Base-by-base conservation (phyloP, 768 basidiomycete genomes). In the Leccinum obscurum region DNA sequence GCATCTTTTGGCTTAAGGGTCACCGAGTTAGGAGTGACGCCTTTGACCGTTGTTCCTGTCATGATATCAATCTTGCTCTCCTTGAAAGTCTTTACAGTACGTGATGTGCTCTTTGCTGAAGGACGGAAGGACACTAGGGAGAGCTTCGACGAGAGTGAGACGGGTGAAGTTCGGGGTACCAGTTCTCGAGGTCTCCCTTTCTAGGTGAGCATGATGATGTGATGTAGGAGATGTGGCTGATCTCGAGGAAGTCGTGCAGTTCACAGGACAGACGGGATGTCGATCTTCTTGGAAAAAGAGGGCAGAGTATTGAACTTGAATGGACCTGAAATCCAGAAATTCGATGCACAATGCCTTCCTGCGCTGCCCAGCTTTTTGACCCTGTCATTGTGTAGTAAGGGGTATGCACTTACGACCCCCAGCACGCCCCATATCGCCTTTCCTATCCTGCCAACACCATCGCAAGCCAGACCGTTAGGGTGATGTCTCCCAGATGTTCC, bases 81-180 rank as follows among this genome's bases (percentile, higher is more conserved):
- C 77, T 95, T 93, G 85, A 99, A 98, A 0, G 95, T 95, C 37
- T 89, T 92, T 74, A 91, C 92, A 55, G 72, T 97, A 99, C 50
- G 90, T 83, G 71, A 98, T 98, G 64, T 94, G 80, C 62, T 90
- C 85, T 73, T 89, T 88, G 85, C 88, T 92, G 82, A 99, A 98
- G 83, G 89, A 94, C 56, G 97, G 93, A 62, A 99, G 80, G 32
- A 98, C 97, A 61, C 89, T 95, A 3, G 97, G 96, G 3, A 98
- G 87, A 15, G 96, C 96, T 75, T 99, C 97, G 63, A 98, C 93
- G 61, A 98, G 85, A 8, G 93, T 93, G 74, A 99, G 96, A 65
- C 85, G 84, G 84, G 22, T 95, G 93, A 20, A 98, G 88, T 76
- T 98, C 96, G 24, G 96, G 94, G 75, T 97, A 97, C 95, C 96